A percentile compares a stretch with the other conserved stretches of the same genome.
Evolutionary conservation across 2,329 filamentous ascomycete genomes (phyloP).

Genomic region (Cryoendolithus antarcticus): DNA sequence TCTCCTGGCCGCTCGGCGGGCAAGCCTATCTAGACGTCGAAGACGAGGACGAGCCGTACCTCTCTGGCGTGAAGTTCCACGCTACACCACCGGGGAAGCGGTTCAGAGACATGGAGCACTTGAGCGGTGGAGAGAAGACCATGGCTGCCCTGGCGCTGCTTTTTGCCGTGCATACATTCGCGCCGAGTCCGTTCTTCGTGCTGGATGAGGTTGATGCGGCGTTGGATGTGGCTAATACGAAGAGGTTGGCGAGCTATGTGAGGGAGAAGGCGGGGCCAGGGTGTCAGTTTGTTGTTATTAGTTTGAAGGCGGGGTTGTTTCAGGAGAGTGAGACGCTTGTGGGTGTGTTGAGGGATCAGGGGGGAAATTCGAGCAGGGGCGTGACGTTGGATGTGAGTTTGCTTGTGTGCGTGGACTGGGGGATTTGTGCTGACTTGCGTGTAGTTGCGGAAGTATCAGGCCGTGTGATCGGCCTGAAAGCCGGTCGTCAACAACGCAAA

Average conservation of each 20-base stretch:
- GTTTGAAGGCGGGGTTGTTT: conserved; percentile 87
- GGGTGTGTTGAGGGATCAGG: conserved; percentile 90
- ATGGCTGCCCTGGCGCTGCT: conserved; percentile 95
- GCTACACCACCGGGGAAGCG: conserved; percentile 97
- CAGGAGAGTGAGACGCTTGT: conserved; percentile 93
- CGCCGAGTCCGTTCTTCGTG: conserved; percentile 93
- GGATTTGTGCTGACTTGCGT: too few relatives aligned
- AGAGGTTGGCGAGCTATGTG: conserved; percentile 93
- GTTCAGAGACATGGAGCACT: conserved; percentile 97
- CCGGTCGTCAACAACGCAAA: too few relatives aligned
- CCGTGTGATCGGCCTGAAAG: too few relatives aligned
- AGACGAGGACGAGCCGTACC: conserved; percentile 90
- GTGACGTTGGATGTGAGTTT: conserved; percentile 86
- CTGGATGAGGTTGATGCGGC: conserved; percentile 96
- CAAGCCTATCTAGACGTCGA: conserved; percentile 83
- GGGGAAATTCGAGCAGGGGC: conserved; percentile 80
- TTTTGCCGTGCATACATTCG: conserved; percentile 93
- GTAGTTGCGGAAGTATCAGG: too few relatives aligned
- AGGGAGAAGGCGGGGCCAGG: conserved; percentile 85
- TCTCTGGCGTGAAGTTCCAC: conserved; percentile 94
- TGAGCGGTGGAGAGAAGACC: conserved; percentile 95
- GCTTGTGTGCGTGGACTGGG: too few relatives aligned
- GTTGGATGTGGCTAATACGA: conserved; percentile 94
- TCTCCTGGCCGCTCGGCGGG: conserved; percentile 87
- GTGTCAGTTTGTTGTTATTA: conserved; percentile 99